Conservation (phyloP, 257 asterid species). For the Pogostemon cablin region DNA sequence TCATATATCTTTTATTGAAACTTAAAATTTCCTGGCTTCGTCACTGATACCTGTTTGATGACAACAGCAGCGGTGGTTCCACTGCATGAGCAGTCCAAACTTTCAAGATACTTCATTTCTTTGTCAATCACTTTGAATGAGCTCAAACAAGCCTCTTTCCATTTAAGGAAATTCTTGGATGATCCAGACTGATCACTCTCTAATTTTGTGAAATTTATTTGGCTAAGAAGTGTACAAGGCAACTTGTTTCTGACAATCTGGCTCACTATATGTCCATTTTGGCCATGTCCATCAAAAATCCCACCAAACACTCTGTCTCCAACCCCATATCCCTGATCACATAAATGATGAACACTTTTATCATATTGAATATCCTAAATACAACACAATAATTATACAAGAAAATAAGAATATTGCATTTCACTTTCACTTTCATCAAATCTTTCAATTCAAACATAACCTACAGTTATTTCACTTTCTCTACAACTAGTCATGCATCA, state of each 20-base stretch:
- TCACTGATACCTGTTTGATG: conserved; percentile 59
- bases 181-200: conserved; percentile 35
- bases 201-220: conserved; percentile 38
- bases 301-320: conserved; percentile 67
- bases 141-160: conserved; percentile 71
- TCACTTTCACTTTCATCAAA: too few relatives aligned
- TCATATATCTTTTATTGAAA: not conserved
- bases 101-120: conserved; percentile 54
- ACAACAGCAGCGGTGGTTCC: conserved; percentile 75
- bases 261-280: conserved; percentile 71
- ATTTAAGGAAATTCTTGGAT: conserved; percentile 45
- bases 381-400: not conserved
- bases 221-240: conserved; percentile 62
- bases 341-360: not conserved
- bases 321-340: conserved; percentile 64
- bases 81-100: conserved; percentile 66
- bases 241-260: conserved; percentile 65
- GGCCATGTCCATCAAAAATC: conserved; percentile 91
- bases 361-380: not conserved
- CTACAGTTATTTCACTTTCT: too few relatives aligned
- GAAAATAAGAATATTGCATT: not conserved
- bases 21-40: not conserved
- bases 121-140: conserved; percentile 71
- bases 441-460: too few relatives aligned
- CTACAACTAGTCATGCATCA: too few relatives aligned